Evolutionary conservation across 495 filamentous ascomycete genomes (phyloP), one percentile per base, ranked within the genome.

Genomic region (Endocarpon pusillum): DNA sequence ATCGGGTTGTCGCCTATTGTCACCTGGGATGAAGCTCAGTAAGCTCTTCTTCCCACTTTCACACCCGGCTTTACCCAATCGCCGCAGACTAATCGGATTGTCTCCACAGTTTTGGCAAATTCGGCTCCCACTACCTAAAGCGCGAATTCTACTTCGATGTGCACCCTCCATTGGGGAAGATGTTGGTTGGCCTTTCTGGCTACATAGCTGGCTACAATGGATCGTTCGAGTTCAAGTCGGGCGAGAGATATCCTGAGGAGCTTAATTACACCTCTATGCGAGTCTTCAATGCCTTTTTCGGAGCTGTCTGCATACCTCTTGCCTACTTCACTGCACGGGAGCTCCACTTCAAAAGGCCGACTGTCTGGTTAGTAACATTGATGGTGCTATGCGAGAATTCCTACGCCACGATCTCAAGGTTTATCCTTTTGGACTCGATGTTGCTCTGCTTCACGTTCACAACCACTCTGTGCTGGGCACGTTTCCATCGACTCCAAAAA

Each of bases 111-210:
- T 97, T 97, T 57, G 89, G 89, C 45, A 97, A 97, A 57, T 97
- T 97, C 56, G 89, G 89, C 39, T 94, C 87, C 44, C 86, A 97
- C 57, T 97, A 97, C 50, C 69, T 97, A 38, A 94, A 97, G 48
- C 81, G 87, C 46, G 91, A 96, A 58, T 91, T 96, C 64, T 97
- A 96, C 70, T 97, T 97, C 60, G 89, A 97, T 67, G 89, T 96
- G 21, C 81, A 97, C 53, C 89, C 89, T 34, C 89, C 89, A 29
- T 71, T 96, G 29, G 89, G 89, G 47, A 97, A 97, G 65, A 94
- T 97, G 71, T 70, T 97, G 17, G 91, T 97, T 41, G 89, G 89
- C 29, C 68, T 97, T 35, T 96, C 89, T 9, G 89, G 89, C 45
- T 87, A 85, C 46, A 63, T 97, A 35, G 89, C 89, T 22, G 87